A percentile compares a stretch with the other conserved stretches of the same genome.
Conservation (phyloP, 176 grass and related monocot genomes). For the Carex pumila region DNA sequence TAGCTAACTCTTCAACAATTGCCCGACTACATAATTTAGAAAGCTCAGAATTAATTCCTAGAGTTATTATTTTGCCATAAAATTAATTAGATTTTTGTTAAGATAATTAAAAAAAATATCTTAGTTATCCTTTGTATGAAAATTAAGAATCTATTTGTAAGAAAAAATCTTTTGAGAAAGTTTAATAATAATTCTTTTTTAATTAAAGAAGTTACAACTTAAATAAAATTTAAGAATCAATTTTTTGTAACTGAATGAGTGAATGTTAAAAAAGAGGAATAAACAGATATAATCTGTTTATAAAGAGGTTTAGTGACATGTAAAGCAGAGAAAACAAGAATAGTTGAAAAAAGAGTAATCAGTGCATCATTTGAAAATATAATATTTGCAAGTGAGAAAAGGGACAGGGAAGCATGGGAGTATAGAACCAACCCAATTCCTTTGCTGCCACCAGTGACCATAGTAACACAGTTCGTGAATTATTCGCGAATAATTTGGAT, state of each 20-base stretch:
- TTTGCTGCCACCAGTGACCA: not conserved
- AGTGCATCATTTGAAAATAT: not conserved
- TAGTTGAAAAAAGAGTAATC: too few species aligned
- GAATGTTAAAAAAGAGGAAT: too few species aligned
- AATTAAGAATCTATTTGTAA: not conserved
- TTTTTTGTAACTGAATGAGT: not conserved
- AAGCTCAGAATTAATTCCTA: not conserved
- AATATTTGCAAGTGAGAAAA: not conserved
- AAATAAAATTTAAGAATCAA: too few species aligned
- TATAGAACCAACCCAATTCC: not conserved
- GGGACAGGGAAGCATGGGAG: not conserved
- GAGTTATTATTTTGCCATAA: not conserved
- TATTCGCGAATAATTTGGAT: too few species aligned
- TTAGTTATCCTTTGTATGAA: not conserved
- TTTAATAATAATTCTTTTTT: not conserved
- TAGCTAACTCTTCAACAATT: slow-evolving; percentile 9
- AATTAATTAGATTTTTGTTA: not conserved
- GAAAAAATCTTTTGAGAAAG: not conserved
- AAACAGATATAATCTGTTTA: too few species aligned
- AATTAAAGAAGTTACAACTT: too few species aligned
- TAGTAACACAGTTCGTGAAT: too few species aligned
- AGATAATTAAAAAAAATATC: not conserved
- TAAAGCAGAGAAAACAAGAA: too few species aligned
- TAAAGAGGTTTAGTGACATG: too few species aligned
- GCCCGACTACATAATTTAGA: not conserved